These are phyloP conservation scores for Rosa chinensis DNA, from an alignment of 306 rosid species.

Conservation along the genomic window DNA sequence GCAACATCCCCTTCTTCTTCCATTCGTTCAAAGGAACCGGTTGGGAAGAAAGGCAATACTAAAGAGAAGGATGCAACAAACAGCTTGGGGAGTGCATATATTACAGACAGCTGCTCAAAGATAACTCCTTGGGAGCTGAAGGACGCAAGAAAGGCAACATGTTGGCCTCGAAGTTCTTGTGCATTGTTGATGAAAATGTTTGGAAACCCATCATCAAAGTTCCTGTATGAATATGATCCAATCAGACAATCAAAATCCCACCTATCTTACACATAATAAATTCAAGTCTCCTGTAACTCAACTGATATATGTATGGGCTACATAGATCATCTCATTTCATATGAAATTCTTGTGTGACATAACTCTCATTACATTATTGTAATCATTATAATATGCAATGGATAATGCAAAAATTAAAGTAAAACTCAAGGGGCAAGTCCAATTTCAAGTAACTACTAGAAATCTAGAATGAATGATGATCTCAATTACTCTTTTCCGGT, in stretches of 20 bases:
- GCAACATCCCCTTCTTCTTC: constrained; percentile 99
- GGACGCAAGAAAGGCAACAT: constrained; percentile 88
- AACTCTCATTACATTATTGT: background rate
- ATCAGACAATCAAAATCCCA: constrained; percentile 26
- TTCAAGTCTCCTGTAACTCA: background rate
- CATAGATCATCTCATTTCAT: background rate
- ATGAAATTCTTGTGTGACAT: background rate
- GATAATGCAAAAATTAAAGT: background rate
- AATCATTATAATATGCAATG: background rate
- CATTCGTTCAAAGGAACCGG: constrained; percentile 98
- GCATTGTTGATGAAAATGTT: constrained; percentile 80
- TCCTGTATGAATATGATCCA: constrained; percentile 53
- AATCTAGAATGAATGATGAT: background rate
- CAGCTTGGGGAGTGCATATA: constrained; percentile 85
- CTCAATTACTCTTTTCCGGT: background rate
- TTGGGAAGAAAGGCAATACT: constrained; percentile 97
- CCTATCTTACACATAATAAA: background rate
- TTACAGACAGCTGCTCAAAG: constrained; percentile 93
- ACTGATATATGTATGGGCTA: background rate
- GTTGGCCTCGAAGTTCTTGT: constrained; percentile 92
- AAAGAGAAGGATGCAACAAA: constrained; percentile 92
- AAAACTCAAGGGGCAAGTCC: background rate
- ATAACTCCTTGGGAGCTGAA: constrained; percentile 89
- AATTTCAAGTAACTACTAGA: background rate
- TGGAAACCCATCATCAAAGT: constrained; percentile 92